Percentiles rank a stretch among this genome's conserved stretches.
Evolutionary conservation across 2,329 filamentous ascomycete species (phyloP).

Genomic region (Salinomyces thailandicus): DNA sequence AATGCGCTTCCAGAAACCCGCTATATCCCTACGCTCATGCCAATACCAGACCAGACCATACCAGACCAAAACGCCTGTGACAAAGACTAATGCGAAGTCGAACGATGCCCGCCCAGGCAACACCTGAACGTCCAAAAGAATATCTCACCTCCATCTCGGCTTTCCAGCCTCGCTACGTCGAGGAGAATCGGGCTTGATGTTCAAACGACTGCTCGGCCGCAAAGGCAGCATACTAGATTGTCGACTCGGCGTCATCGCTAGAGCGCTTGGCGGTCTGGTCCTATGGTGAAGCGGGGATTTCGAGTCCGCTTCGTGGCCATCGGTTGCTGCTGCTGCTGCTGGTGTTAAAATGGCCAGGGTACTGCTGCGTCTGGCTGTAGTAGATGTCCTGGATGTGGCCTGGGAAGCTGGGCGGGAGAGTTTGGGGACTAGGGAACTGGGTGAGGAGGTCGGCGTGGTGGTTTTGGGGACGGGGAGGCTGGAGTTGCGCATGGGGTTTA

Average conservation of each 20-base stretch:
- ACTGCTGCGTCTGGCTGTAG: conserved; percentile 13
- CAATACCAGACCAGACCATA: too few species aligned
- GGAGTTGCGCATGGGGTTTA: conserved; percentile 4
- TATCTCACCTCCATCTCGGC: not conserved
- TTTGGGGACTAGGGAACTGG: conserved; percentile 12
- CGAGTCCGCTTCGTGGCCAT: conserved; percentile 22
- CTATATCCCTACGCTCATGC: too few species aligned
- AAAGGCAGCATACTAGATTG: conserved; percentile 13
- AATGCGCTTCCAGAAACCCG: too few species aligned
- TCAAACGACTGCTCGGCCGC: conserved; percentile 5
- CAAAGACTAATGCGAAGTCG: not conserved
- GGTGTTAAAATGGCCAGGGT: conserved; percentile 12
- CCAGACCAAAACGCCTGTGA: too few species aligned
- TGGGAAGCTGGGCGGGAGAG: conserved; percentile 1
- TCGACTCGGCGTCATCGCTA: conserved; percentile 9
- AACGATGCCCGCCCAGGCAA: not conserved
- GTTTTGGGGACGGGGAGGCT: conserved; percentile 2
- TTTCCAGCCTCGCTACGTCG: too few species aligned
- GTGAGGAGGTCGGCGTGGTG: conserved; percentile 13
- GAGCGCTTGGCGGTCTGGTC: conserved; percentile 11
- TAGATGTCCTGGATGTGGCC: not conserved
- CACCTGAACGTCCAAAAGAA: too few species aligned
- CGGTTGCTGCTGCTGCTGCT: conserved; percentile 4
- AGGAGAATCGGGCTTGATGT: not conserved
- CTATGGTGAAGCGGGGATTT: conserved; percentile 15